These are phyloP conservation scores for Aspergillus sp. DNA, from an alignment of 2,329 filamentous ascomycete species.

Conservation along the genomic window DNA sequence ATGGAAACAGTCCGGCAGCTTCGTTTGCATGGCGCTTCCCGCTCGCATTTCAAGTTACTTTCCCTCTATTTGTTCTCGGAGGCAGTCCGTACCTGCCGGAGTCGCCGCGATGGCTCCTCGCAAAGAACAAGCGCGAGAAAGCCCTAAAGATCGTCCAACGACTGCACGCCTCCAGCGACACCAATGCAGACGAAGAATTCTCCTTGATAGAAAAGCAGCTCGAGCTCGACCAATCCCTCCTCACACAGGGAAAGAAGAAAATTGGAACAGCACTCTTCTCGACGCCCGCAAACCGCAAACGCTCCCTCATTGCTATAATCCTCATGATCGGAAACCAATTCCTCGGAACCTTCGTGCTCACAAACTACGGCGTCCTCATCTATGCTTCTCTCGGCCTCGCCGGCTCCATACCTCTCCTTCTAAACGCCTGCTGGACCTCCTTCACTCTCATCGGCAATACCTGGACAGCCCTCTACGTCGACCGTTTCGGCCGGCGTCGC, in stretches of 20 bases:
- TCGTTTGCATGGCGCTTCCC: conserved; percentile 44
- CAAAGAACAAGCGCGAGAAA: background rate
- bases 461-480: conserved; percentile 43
- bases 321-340: conserved; percentile 45
- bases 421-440: conserved; percentile 41
- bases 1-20: conserved; percentile 28
- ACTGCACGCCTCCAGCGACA: background rate
- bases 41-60: background rate
- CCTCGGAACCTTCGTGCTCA: conserved; percentile 30
- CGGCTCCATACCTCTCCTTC: conserved; percentile 38
- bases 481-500: conserved; percentile 37
- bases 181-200: background rate
- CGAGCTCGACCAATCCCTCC: background rate
- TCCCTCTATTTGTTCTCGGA: background rate
- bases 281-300: conserved; percentile 40
- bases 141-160: background rate
- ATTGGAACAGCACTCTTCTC: conserved; percentile 34
- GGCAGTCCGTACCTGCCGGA: background rate
- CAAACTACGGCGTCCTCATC: conserved; percentile 45
- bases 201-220: background rate
- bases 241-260: background rate
- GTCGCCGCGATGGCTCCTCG: background rate
- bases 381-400: conserved; percentile 41
- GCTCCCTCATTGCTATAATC: conserved; percentile 40
- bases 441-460: conserved; percentile 41